Evolutionary conservation across 441 rosid species (phyloP), one percentile per base, ranked within the genome.

Genomic region (Geranium incanum): DNA sequence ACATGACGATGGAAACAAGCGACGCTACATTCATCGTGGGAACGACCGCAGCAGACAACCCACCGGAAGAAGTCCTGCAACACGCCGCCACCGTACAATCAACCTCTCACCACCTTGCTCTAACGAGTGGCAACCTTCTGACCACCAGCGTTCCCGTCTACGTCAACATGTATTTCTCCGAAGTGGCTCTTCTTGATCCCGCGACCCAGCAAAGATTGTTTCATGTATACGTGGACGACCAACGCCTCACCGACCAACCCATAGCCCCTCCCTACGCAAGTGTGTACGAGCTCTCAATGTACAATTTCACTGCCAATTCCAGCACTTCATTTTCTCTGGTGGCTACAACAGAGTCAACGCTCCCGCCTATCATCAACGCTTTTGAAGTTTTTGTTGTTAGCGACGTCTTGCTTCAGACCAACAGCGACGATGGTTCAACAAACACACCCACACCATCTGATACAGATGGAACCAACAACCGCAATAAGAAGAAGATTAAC

Each of bases 361-460:
- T 82, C 67, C 69, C 85, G 18, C 91, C 87, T 19, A 79, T 88
- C 43, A 71, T 87, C 67, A 88, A 81, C 68, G 89, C 94, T 59
- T 52, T 82, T 66, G 89, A 87, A 75, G 67, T 80, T 13, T 88
- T 79, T 52, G 18, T 28, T 3, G 23, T 82, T 16, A 77, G 78
- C 15, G 77, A 82, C 72, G 73, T 23, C 33, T 23, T 23, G 33
- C 1, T 23, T 23, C 33, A 23, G 33, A 23, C 33, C 33, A 23
- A 0, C 33, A 23, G 33, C 33, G n/a, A n/a, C n/a, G n/a, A n/a
- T n/a, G n/a, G n/a, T n/a, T n/a, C n/a, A n/a, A n/a, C n/a, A n/a
- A n/a, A n/a, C n/a, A n/a, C n/a, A n/a, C n/a, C n/a, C n/a, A 23
- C 33, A 1, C 33, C 33, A 23, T 23, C 33, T 23, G 33, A 23